These are phyloP conservation scores for Earliella scabrosa DNA, from an alignment of 1,284 basidiomycete species.

Conservation along the genomic window DNA sequence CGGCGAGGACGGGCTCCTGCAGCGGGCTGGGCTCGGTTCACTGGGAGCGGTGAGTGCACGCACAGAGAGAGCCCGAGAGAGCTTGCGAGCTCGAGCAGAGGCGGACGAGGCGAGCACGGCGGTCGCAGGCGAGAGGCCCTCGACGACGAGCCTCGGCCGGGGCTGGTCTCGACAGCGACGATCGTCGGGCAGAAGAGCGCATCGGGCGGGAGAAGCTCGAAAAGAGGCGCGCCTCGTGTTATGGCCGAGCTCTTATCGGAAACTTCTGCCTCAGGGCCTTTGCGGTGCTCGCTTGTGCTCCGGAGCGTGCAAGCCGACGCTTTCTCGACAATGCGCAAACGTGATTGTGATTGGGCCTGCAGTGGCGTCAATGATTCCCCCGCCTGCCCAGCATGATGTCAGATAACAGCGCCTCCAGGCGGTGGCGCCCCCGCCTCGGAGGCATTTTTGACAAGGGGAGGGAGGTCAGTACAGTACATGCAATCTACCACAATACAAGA, in stretches of 20 bases:
- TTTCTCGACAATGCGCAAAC: background rate
- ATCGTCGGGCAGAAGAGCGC: slow-evolving; percentile 32
- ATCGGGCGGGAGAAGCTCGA: slow-evolving; percentile 18
- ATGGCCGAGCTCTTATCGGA: slow-evolving; percentile 30
- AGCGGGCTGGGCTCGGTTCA: no score
- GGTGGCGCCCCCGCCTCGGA: background rate
- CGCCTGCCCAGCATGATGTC: slow-evolving; percentile 18
- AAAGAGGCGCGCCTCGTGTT: slow-evolving; percentile 27
- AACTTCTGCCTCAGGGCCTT: slow-evolving; percentile 16
- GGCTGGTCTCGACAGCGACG: slow-evolving; percentile 35
- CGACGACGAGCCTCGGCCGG: slow-evolving; percentile 35
- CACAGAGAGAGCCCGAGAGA: no score
- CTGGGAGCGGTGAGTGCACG: no score
- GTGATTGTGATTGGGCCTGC: slow-evolving; percentile 7
- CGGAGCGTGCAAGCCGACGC: slow-evolving; percentile 17
- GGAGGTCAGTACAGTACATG: background rate
- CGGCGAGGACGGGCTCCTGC: no score
- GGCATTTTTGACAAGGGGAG: background rate
- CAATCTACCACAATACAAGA: background rate
- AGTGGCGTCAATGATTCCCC: slow-evolving; percentile 6
- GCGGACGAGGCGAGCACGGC: no score
- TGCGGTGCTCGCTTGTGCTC: slow-evolving; percentile 22
- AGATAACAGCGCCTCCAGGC: slow-evolving; percentile 11
- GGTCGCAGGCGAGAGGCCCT: no score
- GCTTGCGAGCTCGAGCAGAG: no score